Evolutionary conservation across 2,329 filamentous ascomycete genomes (phyloP), one percentile per base, ranked within the genome.

Genomic region (Paraconiothyrium sp.): DNA sequence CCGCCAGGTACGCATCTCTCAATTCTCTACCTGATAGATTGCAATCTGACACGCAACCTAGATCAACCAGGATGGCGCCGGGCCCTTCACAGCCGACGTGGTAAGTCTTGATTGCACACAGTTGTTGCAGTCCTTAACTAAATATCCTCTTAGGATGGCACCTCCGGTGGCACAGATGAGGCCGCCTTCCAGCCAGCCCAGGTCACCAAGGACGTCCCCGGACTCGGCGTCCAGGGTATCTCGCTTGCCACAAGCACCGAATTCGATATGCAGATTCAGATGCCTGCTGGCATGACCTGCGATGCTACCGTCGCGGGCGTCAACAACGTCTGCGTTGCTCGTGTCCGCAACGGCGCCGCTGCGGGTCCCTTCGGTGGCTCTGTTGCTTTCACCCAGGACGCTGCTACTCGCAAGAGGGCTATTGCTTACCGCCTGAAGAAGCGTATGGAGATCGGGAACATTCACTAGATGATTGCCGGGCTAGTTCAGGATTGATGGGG

Each of bases 31-130:
- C 47, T 24, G n/a, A 7, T 3, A 3, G 46, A 9, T 16, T n/a
- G 41, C 11, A 2, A n/a, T 20, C 61, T 62, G 61, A 65, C 35
- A 10, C 4, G 5, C 9, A 11, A 41, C 47, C 1, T 37, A 75
- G 69, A 74, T 91, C 80, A 91, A 91, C 83, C 88, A 90, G 75
- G 89, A 91, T 66, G 89, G 89, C 27, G 89, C 89, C 1, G 89
- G 89, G 1, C 88, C 88, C 2, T 80, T 91, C 62, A 84, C 81
- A 24, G 88, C 88, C 11, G 82, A 83, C 35, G 80, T 91, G 22
- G 20, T 20, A 20, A 20, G 20, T 20, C 20, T 20, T 20, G 20
- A 20, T 20, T 20, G 20, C 20, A 20, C 20, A 20, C 20, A 20
- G 20, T 20, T 20, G 20, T 20, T 20, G 20, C 20, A 20, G 20